Evolutionary conservation across 345 rosid species (phyloP).

Genomic region (Hypericum perforatum): DNA sequence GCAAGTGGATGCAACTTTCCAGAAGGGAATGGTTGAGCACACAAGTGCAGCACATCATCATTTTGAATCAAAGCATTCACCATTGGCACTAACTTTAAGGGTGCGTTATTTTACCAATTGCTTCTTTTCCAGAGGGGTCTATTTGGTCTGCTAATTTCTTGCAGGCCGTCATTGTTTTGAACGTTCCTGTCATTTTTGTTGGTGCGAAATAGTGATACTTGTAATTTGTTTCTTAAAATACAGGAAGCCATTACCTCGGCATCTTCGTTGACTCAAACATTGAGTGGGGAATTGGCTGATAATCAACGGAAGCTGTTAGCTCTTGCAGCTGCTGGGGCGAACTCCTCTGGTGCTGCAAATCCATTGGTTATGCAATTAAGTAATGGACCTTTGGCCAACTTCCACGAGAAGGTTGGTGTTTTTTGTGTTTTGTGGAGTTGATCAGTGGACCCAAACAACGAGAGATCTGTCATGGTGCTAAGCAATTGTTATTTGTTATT

Average conservation of each 20-base stretch:
- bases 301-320: conserved; percentile 60
- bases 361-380: conserved; percentile 46
- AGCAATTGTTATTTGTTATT: not conserved
- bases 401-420: conserved; percentile 49
- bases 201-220: no score
- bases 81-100: conserved; percentile 61
- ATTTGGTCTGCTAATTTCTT: no score
- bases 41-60: conserved; percentile 64
- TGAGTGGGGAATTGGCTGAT: conserved; percentile 76
- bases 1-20: conserved; percentile 75
- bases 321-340: conserved; percentile 61
- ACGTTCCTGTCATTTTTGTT: not conserved
- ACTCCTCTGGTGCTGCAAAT: conserved; percentile 31
- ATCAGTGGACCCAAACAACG: not conserved
- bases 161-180: no score
- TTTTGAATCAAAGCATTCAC: conserved; percentile 57
- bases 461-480: not conserved
- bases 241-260: conserved; percentile 78
- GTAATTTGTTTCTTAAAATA: conserved; percentile 7
- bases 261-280: conserved; percentile 50
- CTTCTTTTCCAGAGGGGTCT: not conserved
- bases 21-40: conserved; percentile 71
- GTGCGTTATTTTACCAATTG: conserved; percentile 26
- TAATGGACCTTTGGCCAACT: conserved; percentile 54
- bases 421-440: conserved; percentile 1